Evolutionary conservation across 2,329 filamentous ascomycete species (phyloP).

Genomic region (Uncinocarpus reesii): DNA sequence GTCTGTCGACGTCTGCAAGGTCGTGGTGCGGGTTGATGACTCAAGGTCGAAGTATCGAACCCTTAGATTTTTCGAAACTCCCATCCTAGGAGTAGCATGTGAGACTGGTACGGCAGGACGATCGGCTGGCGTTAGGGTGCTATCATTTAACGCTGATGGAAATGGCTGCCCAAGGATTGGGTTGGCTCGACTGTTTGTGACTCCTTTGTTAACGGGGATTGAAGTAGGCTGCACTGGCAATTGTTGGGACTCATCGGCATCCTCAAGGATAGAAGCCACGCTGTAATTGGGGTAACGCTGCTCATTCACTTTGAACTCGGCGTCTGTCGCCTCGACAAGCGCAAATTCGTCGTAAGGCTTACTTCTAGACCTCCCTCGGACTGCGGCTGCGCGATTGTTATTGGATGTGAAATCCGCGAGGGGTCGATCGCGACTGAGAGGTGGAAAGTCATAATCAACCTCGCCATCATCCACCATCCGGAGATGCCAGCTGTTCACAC

Average conservation of each 20-base stretch:
- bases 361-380: constrained; percentile 48
- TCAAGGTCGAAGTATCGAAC: constrained; percentile 53
- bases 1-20: constrained; percentile 51
- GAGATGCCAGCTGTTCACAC: constrained; percentile 54
- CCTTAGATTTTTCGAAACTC: constrained; percentile 48
- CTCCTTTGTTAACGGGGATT: constrained; percentile 19
- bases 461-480: constrained; percentile 60
- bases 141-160: constrained; percentile 38
- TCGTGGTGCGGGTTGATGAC: constrained; percentile 44
- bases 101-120: constrained; percentile 35
- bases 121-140: constrained; percentile 38
- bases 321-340: constrained; percentile 49
- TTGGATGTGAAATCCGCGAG: constrained; percentile 57
- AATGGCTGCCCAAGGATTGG: constrained; percentile 39
- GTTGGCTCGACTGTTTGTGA: constrained; percentile 25
- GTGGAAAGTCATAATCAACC: constrained; percentile 56
- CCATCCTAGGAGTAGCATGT: constrained; percentile 46
- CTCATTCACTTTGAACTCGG: constrained; percentile 50
- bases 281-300: constrained; percentile 45
- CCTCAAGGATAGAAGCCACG: constrained; percentile 23
- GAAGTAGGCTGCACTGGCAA: constrained; percentile 18
- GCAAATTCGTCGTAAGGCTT: constrained; percentile 59
- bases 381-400: constrained; percentile 49
- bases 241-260: constrained; percentile 20
- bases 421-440: constrained; percentile 47